These are phyloP conservation scores for Hypoxylon perforatum DNA, from an alignment of 495 filamentous ascomycete genomes.

Conservation along the genomic window DNA sequence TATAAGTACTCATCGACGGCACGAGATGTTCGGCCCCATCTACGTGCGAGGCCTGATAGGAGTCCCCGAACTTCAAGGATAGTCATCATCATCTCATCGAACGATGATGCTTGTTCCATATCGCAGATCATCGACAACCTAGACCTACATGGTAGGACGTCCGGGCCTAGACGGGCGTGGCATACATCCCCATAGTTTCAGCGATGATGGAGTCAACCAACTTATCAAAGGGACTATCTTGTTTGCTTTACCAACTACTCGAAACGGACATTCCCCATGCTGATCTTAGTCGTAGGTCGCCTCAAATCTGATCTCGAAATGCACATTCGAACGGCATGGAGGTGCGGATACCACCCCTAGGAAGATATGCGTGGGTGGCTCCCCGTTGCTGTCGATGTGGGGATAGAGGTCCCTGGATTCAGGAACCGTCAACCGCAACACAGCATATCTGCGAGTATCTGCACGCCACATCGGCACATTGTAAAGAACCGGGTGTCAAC, in stretches of 20 bases:
- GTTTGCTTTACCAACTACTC: conserved; percentile 32
- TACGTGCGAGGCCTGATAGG: conserved; percentile 14
- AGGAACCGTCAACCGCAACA: conserved; percentile 32
- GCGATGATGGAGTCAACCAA: conserved; percentile 34
- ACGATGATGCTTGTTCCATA: conserved; percentile 29
- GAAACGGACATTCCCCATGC: conserved; percentile 30
- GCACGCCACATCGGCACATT: conserved; percentile 40
- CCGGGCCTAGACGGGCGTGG: conserved; percentile 30
- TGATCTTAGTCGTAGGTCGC: conserved; percentile 26
- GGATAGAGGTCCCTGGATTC: conserved; percentile 28
- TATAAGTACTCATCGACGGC: conserved; percentile 36
- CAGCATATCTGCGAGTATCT: conserved; percentile 33
- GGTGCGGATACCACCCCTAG: conserved; percentile 10
- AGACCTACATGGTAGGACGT: conserved; percentile 31
- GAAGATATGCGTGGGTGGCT: conserved; percentile 14
- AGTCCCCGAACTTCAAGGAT: conserved; percentile 1
- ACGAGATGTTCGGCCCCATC: conserved; percentile 8
- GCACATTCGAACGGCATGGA: conserved; percentile 4
- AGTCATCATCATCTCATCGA: conserved; percentile 29
- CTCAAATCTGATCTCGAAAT: conserved; percentile 32
- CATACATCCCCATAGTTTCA: conserved; percentile 35
- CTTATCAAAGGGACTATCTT: conserved; percentile 31
- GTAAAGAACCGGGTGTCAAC: conserved; percentile 39
- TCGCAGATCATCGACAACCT: conserved; percentile 32
- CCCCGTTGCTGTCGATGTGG: conserved; percentile 25